These are phyloP conservation scores for Astrephomene gubernaculifera DNA, from an alignment of 139 green algal genomes.

Conservation along the genomic window DNA sequence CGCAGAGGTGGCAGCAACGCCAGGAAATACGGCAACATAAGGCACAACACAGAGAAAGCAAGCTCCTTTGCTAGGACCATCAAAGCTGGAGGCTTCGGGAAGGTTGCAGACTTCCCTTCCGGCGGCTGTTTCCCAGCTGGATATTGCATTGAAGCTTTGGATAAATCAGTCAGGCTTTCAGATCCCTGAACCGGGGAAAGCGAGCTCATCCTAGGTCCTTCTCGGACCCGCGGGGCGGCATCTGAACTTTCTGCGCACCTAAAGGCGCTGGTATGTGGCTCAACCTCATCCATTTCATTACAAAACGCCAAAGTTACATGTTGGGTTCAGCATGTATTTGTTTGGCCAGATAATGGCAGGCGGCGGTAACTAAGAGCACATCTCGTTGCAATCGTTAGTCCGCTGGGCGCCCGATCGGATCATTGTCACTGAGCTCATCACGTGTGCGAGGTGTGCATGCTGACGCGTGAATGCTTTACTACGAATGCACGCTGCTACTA, in stretches of 20 bases:
- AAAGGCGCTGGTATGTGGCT: no score
- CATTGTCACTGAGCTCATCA: no score
- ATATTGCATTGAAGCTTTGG: background rate
- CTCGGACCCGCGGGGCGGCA: background rate
- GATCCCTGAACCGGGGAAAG: background rate
- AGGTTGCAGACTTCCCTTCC: background rate
- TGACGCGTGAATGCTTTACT: no score
- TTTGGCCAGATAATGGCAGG: no score
- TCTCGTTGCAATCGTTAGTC: no score
- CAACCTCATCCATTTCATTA: no score
- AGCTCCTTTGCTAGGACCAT: background rate
- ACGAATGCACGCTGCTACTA: no score
- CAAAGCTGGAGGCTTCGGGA: background rate
- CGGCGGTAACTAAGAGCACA: no score
- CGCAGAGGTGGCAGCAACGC: background rate
- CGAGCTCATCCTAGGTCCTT: background rate
- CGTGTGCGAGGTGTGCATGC: no score
- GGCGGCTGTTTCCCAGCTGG: background rate
- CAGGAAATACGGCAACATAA: background rate
- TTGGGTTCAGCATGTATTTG: no score
- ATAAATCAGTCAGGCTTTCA: background rate
- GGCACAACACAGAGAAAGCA: background rate
- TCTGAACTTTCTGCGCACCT: background rate
- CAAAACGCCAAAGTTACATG: no score
- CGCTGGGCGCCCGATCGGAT: no score